Conservation (phyloP, 345 rosid genomes). For the Luvunga scandens region DNA sequence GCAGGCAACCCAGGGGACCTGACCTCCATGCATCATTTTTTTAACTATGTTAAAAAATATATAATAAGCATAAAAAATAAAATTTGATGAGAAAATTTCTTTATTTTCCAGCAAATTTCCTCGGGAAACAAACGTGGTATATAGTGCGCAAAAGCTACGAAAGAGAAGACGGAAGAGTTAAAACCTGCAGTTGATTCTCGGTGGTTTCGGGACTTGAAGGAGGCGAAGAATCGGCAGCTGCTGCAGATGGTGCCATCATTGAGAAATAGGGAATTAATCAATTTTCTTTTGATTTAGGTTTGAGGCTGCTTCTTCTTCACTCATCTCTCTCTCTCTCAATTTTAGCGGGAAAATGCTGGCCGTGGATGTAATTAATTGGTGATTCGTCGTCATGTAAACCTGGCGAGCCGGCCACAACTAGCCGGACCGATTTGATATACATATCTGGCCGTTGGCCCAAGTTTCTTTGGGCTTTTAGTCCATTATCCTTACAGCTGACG, state of each 20-base stretch:
- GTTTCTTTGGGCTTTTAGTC: neutral
- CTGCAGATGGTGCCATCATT: slow-evolving; percentile 35
- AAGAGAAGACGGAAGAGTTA: neutral
- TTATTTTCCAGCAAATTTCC: neutral
- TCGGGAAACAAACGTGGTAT: slow-evolving; percentile 3
- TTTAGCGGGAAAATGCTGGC: slow-evolving; percentile 43
- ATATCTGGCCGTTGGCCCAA: neutral
- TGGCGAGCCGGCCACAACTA: neutral
- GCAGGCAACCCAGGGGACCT: neutral
- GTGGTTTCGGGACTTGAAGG: slow-evolving; percentile 19
- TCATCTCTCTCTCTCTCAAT: neutral
- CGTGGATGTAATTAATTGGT: neutral
- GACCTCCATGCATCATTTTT: neutral
- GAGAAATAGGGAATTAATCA: neutral
- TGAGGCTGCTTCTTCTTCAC: slow-evolving; percentile 8
- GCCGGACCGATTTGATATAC: neutral
- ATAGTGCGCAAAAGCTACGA: neutral
- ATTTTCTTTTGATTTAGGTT: slow-evolving; percentile 21
- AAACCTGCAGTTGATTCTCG: slow-evolving; percentile 57
- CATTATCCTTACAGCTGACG: too few relatives aligned
- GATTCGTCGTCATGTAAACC: neutral
- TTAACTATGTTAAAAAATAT: neutral
- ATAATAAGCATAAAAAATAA: neutral
- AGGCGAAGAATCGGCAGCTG: slow-evolving; percentile 34
- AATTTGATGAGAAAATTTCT: neutral